phyloP scores from a whole-genome alignment of 768 basidiomycete genomes.

The Chalciporus piperatus region DNA sequence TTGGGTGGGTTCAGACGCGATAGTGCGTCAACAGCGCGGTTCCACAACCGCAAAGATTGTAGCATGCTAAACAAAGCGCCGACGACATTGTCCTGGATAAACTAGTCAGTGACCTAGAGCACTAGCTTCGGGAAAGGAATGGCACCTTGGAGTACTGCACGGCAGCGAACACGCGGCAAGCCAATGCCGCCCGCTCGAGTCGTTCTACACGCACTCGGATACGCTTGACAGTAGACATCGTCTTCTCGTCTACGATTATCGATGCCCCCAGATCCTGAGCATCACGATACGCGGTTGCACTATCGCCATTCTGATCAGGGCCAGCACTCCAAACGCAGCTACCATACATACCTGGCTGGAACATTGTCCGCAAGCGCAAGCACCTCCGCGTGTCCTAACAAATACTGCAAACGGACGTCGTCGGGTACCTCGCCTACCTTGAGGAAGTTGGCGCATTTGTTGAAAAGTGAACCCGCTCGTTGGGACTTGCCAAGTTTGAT shows the following conservation, averaged over 20 bases:
- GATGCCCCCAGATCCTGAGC: conserved; percentile 48
- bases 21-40: conserved; percentile 70
- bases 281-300: conserved; percentile 56
- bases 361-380: conserved; percentile 60
- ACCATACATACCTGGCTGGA: conserved; percentile 48
- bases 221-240: conserved; percentile 49
- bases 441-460: conserved; percentile 47
- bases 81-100: conserved; percentile 55
- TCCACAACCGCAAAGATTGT: conserved; percentile 76
- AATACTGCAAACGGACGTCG: conserved; percentile 51
- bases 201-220: conserved; percentile 55
- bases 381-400: conserved; percentile 65
- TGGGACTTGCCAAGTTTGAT: conserved; percentile 69
- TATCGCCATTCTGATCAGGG: conserved; percentile 19
- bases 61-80: conserved; percentile 56
- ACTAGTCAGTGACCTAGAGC: background rate
- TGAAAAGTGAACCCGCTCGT: conserved; percentile 65
- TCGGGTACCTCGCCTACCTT: conserved; percentile 45
- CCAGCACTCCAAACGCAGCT: background rate
- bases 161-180: conserved; percentile 62
- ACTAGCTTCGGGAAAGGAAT: background rate
- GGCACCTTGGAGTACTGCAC: conserved; percentile 66
- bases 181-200: conserved; percentile 71
- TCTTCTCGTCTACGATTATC: conserved; percentile 44
- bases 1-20: conserved; percentile 51